Percentiles rank a stretch among this genome's conserved stretches.
Evolutionary conservation across 345 rosid species (phyloP).

Genomic region (Camelina sativa): DNA sequence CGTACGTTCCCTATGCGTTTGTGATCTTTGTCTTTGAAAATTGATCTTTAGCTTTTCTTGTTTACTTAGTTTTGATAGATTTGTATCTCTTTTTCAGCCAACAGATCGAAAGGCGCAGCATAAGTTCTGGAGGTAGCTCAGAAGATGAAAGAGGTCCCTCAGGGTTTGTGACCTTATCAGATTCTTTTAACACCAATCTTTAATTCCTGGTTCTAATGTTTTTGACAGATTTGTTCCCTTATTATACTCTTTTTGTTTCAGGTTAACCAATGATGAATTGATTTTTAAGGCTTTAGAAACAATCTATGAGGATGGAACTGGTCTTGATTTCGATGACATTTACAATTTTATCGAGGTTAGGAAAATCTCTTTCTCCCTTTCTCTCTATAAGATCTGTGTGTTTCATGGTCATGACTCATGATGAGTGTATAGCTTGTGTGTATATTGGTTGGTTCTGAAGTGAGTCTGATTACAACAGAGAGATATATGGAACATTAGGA

Average conservation of each 20-base stretch:
- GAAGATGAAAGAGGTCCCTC: neutral
- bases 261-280: conserved; percentile 48
- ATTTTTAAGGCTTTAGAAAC: conserved; percentile 60
- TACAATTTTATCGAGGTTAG: conserved; percentile 55
- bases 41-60: neutral
- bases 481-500: neutral
- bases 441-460: neutral
- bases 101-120: neutral
- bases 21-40: neutral
- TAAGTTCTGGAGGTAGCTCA: neutral
- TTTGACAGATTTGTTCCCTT: neutral
- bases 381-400: neutral
- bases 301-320: conserved; percentile 47
- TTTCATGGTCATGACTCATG: neutral
- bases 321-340: conserved; percentile 57
- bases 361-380: neutral
- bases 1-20: neutral
- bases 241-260: conserved; percentile 5
- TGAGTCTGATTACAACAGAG: neutral
- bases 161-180: conserved; percentile 2
- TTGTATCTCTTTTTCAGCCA: neutral
- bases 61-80: neutral
- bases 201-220: neutral
- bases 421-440: neutral
- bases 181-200: neutral